These are phyloP conservation scores for Scheffersomyces parashehatae DNA, from an alignment of 1,139 yeast species.

Conservation along the genomic window DNA sequence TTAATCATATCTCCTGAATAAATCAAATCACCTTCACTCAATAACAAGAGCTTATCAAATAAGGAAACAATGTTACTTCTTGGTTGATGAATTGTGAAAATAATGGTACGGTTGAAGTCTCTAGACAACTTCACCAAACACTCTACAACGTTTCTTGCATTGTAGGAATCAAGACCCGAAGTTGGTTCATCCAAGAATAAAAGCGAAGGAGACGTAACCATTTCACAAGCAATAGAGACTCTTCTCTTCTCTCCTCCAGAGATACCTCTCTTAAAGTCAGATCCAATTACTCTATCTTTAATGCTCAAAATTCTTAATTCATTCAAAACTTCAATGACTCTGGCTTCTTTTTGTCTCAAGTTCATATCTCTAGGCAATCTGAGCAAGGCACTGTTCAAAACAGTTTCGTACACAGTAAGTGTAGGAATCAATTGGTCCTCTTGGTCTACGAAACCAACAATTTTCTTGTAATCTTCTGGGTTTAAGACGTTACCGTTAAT, in stretches of 20 bases:
- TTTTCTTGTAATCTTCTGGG: slow-evolving; percentile 53
- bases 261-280: slow-evolving; percentile 86
- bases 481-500: slow-evolving; percentile 65
- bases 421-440: slow-evolving; percentile 91
- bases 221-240: slow-evolving; percentile 87
- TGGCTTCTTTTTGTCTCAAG: slow-evolving; percentile 64
- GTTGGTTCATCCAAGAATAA: slow-evolving; percentile 88
- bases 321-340: slow-evolving; percentile 81
- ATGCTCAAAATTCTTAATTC: slow-evolving; percentile 83
- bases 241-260: slow-evolving; percentile 93
- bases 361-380: slow-evolving; percentile 83
- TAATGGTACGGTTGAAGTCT: slow-evolving; percentile 80
- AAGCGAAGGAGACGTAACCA: slow-evolving; percentile 82
- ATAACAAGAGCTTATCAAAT: slow-evolving; percentile 76
- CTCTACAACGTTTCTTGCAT: slow-evolving; percentile 89
- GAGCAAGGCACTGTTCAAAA: slow-evolving; percentile 84
- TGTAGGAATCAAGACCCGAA: slow-evolving; percentile 90
- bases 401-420: slow-evolving; percentile 92
- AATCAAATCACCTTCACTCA: slow-evolving; percentile 83
- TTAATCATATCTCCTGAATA: slow-evolving; percentile 82
- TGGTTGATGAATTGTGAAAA: slow-evolving; percentile 97
- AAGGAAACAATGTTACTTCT: slow-evolving; percentile 90
- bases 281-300: slow-evolving; percentile 84
- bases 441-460: slow-evolving; percentile 96
- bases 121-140: slow-evolving; percentile 77